Evolutionary conservation across 306 rosid genomes (phyloP).

Genomic region (Carpinus fangiana): DNA sequence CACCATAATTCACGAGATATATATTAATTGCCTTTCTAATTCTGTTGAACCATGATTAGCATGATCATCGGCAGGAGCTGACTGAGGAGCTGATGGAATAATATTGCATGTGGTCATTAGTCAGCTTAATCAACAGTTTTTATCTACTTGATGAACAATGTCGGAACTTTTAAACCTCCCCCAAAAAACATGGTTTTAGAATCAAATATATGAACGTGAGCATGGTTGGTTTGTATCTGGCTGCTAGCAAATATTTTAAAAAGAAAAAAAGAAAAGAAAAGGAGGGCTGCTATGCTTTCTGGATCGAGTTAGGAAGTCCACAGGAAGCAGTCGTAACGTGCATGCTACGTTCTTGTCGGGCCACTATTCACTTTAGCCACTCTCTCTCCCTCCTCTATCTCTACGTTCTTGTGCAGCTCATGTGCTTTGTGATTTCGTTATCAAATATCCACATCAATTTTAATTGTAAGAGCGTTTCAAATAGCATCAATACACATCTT

Average conservation of each 20-base stretch:
- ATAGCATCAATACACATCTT: too few relatives aligned
- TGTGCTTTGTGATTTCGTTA: too few relatives aligned
- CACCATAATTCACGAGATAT: too few relatives aligned
- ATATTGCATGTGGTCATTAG: too few relatives aligned
- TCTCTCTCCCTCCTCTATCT: too few relatives aligned
- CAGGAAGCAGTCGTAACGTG: not conserved
- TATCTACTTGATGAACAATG: not conserved
- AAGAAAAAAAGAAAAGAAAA: not conserved
- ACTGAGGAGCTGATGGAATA: too few relatives aligned
- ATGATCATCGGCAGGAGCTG: too few relatives aligned
- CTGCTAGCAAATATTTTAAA: not conserved
- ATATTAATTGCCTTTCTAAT: too few relatives aligned
- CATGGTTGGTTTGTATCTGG: not conserved
- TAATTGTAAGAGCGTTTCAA: too few relatives aligned
- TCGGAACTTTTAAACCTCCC: not conserved
- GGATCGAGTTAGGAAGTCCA: not conserved
- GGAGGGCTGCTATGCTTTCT: conserved; percentile 6
- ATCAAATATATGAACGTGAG: not conserved
- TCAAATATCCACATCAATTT: too few relatives aligned
- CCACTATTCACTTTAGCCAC: not conserved
- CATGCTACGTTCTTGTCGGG: not conserved
- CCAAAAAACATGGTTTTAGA: not conserved
- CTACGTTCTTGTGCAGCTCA: too few relatives aligned
- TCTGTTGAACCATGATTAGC: too few relatives aligned
- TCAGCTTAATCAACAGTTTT: not conserved